Evolutionary conservation across 2,329 filamentous ascomycete genomes (phyloP).

Genomic region (Paracamarosporium sp.): DNA sequence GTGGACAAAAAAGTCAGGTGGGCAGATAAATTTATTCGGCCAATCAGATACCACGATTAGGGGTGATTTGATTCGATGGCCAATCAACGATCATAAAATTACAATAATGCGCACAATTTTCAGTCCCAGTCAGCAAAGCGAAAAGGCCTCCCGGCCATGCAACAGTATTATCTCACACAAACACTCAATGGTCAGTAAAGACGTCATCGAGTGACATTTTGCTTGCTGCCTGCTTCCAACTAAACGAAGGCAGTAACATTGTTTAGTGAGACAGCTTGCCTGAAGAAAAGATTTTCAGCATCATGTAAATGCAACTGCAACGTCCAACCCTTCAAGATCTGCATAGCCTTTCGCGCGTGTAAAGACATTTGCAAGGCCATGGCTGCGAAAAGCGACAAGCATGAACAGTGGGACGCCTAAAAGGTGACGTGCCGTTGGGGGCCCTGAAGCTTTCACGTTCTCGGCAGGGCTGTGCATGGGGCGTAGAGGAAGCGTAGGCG

Average conservation of each 20-base stretch:
- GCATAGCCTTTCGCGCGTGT: neutral
- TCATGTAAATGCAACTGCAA: neutral
- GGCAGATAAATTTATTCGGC: neutral
- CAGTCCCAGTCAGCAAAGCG: neutral
- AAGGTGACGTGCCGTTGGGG: neutral
- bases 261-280: neutral
- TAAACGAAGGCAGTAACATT: neutral
- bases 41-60: neutral
- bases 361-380: neutral
- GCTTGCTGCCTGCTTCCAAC: neutral
- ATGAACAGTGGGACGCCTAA: conserved; percentile 2
- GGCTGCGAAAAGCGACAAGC: neutral
- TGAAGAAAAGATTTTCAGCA: neutral
- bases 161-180: neutral
- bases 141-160: neutral
- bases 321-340: neutral
- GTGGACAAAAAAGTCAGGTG: neutral
- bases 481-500: neutral
- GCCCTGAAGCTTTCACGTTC: neutral
- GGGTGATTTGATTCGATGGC: neutral
- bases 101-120: neutral
- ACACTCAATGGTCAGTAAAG: neutral
- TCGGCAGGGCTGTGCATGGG: conserved; percentile 7
- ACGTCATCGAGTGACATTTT: neutral
- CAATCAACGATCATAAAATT: neutral